These are phyloP conservation scores for Triticum dicoccoides DNA, from an alignment of 176 grass and related monocot genomes.

Conservation along the genomic window DNA sequence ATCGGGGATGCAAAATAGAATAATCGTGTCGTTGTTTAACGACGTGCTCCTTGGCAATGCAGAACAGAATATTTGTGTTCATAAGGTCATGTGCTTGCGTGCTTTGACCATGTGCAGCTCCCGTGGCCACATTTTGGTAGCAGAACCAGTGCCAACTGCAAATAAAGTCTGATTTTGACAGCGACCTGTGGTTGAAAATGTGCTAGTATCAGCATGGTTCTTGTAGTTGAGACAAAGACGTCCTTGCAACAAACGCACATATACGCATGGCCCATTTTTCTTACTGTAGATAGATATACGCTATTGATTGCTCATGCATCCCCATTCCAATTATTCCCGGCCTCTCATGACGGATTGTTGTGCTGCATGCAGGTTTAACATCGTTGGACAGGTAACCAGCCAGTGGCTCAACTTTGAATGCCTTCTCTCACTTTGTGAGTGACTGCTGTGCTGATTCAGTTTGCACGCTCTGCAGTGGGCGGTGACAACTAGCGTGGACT, in stretches of 20 bases:
- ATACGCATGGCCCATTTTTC: neutral
- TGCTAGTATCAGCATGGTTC: neutral
- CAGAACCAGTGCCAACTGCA: neutral
- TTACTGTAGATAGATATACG: neutral
- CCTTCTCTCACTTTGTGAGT: neutral
- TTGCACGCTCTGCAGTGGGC: conserved; percentile 69
- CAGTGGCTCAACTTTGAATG: too few relatives aligned
- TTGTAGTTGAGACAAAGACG: neutral
- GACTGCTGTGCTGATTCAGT: conserved; percentile 3
- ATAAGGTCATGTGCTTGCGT: neutral
- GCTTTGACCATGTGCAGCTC: neutral
- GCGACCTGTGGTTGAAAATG: neutral
- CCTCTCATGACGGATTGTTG: neutral
- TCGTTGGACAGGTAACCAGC: conserved; percentile 76
- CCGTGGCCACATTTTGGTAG: neutral
- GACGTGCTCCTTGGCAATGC: neutral
- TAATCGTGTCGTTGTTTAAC: neutral
- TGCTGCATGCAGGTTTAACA: conserved; percentile 79
- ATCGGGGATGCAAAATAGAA: neutral
- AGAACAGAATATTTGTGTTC: neutral
- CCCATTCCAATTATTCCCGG: neutral
- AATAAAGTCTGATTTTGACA: neutral
- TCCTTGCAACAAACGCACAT: neutral
- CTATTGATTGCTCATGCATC: neutral
- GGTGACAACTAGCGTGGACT: conserved; percentile 88